Percentiles rank a stretch among this genome's conserved stretches.
Evolutionary conservation across 805 yeast genomes (phyloP).

Genomic region (Wickerhamomyces silvicola): DNA sequence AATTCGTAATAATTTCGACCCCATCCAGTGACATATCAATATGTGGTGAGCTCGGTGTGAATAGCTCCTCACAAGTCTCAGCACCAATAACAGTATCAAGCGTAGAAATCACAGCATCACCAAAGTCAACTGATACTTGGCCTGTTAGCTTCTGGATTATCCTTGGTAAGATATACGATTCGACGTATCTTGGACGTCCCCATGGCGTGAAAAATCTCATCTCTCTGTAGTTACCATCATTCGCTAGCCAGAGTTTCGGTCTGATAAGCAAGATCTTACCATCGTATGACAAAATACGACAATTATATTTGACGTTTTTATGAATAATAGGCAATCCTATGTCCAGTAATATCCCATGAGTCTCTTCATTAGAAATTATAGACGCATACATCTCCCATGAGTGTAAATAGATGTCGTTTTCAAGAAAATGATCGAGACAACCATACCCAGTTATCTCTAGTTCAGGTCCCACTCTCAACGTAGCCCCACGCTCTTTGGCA

Average conservation of each 20-base stretch:
- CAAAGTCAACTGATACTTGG: conserved; percentile 68
- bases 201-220: conserved; percentile 97
- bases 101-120: conserved; percentile 85
- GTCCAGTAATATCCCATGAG: conserved; percentile 76
- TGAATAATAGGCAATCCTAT: conserved; percentile 93
- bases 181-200: conserved; percentile 73
- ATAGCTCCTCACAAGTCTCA: conserved; percentile 96
- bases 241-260: conserved; percentile 90
- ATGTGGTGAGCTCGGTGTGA: conserved; percentile 95
- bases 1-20: conserved; percentile 93
- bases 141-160: conserved; percentile 58
- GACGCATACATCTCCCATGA: conserved; percentile 92
- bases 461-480: conserved; percentile 93
- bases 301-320: conserved; percentile 83
- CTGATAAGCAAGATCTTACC: conserved; percentile 78
- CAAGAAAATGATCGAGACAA: conserved; percentile 89
- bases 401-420: conserved; percentile 80
- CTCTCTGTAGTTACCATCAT: conserved; percentile 97
- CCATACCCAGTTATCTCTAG: conserved; percentile 93
- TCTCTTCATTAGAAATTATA: conserved; percentile 58
- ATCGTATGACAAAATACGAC: conserved; percentile 77
- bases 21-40: conserved; percentile 90
- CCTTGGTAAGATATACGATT: conserved; percentile 67
- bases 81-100: conserved; percentile 89
- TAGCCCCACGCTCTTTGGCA: conserved; percentile 74